phyloP scores from a whole-genome alignment of 805 yeast genomes.

The Wickerhamiella galacta region DNA sequence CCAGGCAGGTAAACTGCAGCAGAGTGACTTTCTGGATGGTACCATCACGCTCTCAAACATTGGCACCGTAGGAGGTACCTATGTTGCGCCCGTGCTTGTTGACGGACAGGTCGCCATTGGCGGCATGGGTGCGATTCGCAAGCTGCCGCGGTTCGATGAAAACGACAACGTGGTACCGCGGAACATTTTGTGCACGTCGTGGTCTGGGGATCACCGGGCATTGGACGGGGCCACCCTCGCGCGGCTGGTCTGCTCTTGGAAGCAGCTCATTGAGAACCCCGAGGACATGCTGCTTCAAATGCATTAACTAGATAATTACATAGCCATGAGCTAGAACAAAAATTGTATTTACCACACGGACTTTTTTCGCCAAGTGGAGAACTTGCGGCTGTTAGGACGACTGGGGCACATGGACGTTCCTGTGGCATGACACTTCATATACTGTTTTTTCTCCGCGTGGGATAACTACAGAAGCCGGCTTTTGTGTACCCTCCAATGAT shows the following conservation, averaged over 20 bases:
- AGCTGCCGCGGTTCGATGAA: constrained; percentile 17
- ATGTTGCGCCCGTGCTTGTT: constrained; percentile 21
- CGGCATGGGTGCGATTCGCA: constrained; percentile 18
- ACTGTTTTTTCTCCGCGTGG: too few species aligned
- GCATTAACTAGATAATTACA: neutral
- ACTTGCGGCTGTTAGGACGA: too few species aligned
- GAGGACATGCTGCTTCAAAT: constrained; percentile 6
- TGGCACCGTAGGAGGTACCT: constrained; percentile 23
- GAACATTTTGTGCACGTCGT: constrained; percentile 17
- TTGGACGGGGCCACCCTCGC: constrained; percentile 24
- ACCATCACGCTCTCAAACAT: constrained; percentile 22
- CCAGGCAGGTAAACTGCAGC: constrained; percentile 14
- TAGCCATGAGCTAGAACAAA: too few species aligned
- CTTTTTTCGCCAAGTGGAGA: too few species aligned
- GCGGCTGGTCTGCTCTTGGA: constrained; percentile 16
- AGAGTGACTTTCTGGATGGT: constrained; percentile 19
- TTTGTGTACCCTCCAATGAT: too few species aligned
- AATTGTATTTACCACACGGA: too few species aligned
- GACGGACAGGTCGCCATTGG: constrained; percentile 21
- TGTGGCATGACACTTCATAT: too few species aligned
- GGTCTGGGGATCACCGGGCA: constrained; percentile 24
- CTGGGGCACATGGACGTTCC: too few species aligned
- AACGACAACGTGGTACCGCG: constrained; percentile 15
- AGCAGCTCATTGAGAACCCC: constrained; percentile 6
- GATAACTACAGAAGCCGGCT: too few species aligned